These are phyloP conservation scores for Coemansia sp. DNA, from an alignment of 192 early-diverging fungal genomes.

Conservation along the genomic window DNA sequence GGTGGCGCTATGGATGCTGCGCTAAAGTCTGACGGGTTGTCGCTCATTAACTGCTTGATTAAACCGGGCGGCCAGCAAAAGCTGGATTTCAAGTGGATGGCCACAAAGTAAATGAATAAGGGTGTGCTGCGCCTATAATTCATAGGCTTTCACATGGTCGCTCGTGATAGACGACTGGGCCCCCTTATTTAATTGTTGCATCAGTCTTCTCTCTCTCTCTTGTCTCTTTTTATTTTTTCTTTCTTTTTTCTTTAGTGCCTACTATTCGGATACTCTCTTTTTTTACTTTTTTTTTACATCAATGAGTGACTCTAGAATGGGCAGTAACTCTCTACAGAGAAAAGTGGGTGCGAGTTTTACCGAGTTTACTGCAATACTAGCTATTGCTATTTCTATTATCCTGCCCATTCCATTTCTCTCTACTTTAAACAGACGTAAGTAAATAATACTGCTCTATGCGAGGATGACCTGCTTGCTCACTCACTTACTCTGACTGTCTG, in stretches of 20 bases:
- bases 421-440: constrained; percentile 39
- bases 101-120: constrained; percentile 16
- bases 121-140: neutral
- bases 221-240: neutral
- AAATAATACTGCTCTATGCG: neutral
- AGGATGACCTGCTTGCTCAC: neutral
- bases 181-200: neutral
- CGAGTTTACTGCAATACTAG: constrained; percentile 29
- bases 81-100: constrained; percentile 57
- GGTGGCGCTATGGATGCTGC: constrained; percentile 52
- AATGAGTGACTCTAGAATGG: neutral
- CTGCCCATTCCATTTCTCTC: constrained; percentile 41
- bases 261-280: neutral
- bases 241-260: neutral
- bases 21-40: constrained; percentile 47
- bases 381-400: constrained; percentile 17
- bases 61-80: constrained; percentile 62
- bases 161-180: neutral
- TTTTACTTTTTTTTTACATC: neutral
- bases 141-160: neutral
- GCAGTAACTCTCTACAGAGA: neutral
- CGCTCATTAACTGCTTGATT: constrained; percentile 70
- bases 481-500: neutral
- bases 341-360: constrained; percentile 7
- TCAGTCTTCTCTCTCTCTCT: neutral